Conservation (phyloP, 768 basidiomycete species). For the Pleurotus eryngii region DNA sequence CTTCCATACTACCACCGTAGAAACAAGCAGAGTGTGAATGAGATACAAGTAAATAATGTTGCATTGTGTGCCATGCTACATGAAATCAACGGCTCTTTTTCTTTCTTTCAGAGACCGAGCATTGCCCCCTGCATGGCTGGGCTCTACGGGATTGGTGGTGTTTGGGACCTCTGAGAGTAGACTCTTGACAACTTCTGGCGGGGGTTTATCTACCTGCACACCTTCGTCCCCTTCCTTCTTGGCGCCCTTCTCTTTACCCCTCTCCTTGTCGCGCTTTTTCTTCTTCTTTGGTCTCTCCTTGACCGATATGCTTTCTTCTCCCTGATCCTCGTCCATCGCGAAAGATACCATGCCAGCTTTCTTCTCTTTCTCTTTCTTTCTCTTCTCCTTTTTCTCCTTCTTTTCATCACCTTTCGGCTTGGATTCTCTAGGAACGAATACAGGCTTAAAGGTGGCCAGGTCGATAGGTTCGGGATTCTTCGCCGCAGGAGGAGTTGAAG, state of each 20-base stretch:
- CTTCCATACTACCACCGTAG: not conserved
- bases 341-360: conserved; percentile 66
- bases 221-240: conserved; percentile 41
- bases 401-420: conserved; percentile 43
- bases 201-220: conserved; percentile 71
- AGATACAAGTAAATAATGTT: too few relatives aligned
- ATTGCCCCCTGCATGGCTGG: conserved; percentile 19
- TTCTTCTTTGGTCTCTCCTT: conserved; percentile 42
- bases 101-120: conserved; percentile 38
- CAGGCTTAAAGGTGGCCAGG: conserved; percentile 79
- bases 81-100: conserved; percentile 73
- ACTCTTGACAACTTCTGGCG: conserved; percentile 44
- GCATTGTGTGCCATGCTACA: conserved; percentile 35
- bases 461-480: conserved; percentile 29
- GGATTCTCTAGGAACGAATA: conserved; percentile 70
- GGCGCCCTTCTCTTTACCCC: conserved; percentile 23
- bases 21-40: too few relatives aligned
- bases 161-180: conserved; percentile 18
- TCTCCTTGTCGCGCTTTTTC: conserved; percentile 39
- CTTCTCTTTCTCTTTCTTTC: conserved; percentile 41
- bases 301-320: conserved; percentile 29
- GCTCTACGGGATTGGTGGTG: conserved; percentile 10
- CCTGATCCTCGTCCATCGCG: conserved; percentile 59
- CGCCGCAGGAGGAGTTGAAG: conserved; percentile 20
- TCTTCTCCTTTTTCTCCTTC: conserved; percentile 49